Evolutionary conservation across 1,284 basidiomycete genomes (phyloP).

Genomic region (Puccinia novopanici): DNA sequence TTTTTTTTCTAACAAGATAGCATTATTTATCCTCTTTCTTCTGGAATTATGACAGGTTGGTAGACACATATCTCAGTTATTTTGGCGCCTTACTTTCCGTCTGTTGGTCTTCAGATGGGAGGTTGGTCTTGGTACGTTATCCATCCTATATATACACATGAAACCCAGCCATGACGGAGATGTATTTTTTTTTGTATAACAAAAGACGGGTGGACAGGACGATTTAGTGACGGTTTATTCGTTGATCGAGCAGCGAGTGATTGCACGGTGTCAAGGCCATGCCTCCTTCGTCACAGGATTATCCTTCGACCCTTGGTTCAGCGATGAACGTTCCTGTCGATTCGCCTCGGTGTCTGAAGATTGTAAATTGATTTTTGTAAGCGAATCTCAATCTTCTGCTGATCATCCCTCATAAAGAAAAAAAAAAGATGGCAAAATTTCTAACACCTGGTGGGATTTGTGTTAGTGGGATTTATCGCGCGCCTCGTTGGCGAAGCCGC

Average conservation of each 20-base stretch:
- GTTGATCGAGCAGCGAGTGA: constrained; percentile 82
- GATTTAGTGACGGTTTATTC: constrained; percentile 91
- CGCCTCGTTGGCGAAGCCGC: constrained; percentile 61
- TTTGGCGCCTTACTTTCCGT: constrained; percentile 85
- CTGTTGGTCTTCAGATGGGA: constrained; percentile 90
- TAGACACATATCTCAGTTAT: constrained; percentile 87
- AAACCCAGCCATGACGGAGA: not conserved
- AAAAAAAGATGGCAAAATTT: not conserved
- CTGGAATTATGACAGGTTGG: constrained; percentile 64
- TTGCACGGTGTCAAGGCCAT: constrained; percentile 96
- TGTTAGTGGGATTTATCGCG: constrained; percentile 84
- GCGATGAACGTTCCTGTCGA: constrained; percentile 68
- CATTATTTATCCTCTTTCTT: not conserved
- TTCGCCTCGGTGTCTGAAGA: constrained; percentile 93
- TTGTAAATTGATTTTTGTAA: constrained; percentile 81
- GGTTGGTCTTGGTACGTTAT: constrained; percentile 76
- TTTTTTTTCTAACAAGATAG: not conserved
- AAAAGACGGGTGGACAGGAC: constrained; percentile 80
- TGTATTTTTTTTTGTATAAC: not conserved
- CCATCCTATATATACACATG: too few species aligned
- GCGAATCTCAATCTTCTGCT: too few species aligned
- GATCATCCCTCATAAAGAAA: constrained; percentile 8
- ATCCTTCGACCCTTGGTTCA: constrained; percentile 76
- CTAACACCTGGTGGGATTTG: constrained; percentile 13
- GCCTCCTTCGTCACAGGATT: constrained; percentile 92